These are phyloP conservation scores for Trichoderma koningiopsis DNA, from an alignment of 2,329 filamentous ascomycete species.

Conservation along the genomic window DNA sequence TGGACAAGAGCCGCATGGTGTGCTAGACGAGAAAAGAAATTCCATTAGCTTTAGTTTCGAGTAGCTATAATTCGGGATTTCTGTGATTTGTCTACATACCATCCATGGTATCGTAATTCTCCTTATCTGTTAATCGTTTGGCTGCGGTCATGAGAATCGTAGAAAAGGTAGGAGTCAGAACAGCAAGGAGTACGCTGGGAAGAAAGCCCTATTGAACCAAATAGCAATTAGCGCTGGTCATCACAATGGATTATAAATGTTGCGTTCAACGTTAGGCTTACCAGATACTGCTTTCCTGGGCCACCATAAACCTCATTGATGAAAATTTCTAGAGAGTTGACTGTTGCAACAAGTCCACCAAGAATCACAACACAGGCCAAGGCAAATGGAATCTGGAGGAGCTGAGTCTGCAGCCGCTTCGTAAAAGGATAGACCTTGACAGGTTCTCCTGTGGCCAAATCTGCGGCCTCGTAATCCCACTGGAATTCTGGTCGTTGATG, in stretches of 20 bases:
- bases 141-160: conserved; percentile 76
- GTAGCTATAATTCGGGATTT: fast-evolving
- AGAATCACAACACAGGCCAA: conserved; percentile 70
- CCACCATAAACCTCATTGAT: conserved; percentile 92
- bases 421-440: conserved; percentile 73
- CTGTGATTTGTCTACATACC: conserved; percentile 40
- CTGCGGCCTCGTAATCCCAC: conserved; percentile 74
- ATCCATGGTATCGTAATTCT: conserved; percentile 91
- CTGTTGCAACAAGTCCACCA: conserved; percentile 79
- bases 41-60: not conserved
- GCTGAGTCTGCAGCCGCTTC: conserved; percentile 74
- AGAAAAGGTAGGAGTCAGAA: conserved; percentile 76
- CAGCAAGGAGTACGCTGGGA: conserved; percentile 84
- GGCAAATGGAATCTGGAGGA: conserved; percentile 84
- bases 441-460: conserved; percentile 80
- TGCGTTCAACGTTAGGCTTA: conserved; percentile 44
- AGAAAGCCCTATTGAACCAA: conserved; percentile 67
- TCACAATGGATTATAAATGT: not conserved
- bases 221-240: not conserved
- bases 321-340: conserved; percentile 93
- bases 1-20: conserved; percentile 83
- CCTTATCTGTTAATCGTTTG: conserved; percentile 73
- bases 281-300: conserved; percentile 81
- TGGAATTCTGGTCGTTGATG: conserved; percentile 75
- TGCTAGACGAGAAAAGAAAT: conserved; percentile 44